Base-by-base conservation (phyloP, 1,139 yeast species). In the Lipomyces yarrowii region DNA sequence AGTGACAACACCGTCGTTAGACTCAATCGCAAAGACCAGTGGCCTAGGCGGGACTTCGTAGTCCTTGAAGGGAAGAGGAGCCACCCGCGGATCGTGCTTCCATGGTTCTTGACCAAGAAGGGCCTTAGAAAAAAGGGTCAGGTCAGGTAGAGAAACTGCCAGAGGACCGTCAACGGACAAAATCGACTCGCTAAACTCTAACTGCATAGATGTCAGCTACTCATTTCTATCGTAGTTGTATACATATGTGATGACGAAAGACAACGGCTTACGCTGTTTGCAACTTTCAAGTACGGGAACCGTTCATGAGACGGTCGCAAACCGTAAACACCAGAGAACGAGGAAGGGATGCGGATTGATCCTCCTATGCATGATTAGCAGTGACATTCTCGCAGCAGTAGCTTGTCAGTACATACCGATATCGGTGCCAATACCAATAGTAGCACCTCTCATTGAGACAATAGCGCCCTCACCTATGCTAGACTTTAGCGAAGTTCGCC, bases 391-490 rank as follows among this genome's bases (percentile, higher is more conserved):
- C 4, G 48, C 11, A n/a, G 15, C 21, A 8, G 23, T 8, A 42
- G 11, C 23, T 7, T 7, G 18, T 8, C n/a, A 42, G 18, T 13
- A 13, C 18, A 52, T 52, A 63, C 93, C 89, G 67, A 86, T 84
- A 74, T 86, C 89, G 7, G 87, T 83, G 15, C 87, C 87, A 52
- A 84, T 74, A 1, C 87, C 88, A 57, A 84, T 68, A 13, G 79
- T 71, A 0, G 85, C 77, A 13, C 82, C 87, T 56, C 77, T 77
- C 33, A 81, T 73, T 1, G 81, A 84, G 32, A 84, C 72, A 30
- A 85, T 73, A 0, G 87, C 81, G 18, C 84, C 86, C 74, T 84
- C 88, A 58, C 88, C 88, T n/a, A 87, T 87, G 4, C 84, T 80
- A 33, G 48, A 52, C 51, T 57, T 68, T 51, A 62, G 53, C 11